Conservation (phyloP, 1,139 yeast genomes). For the Taphrina deformans region DNA sequence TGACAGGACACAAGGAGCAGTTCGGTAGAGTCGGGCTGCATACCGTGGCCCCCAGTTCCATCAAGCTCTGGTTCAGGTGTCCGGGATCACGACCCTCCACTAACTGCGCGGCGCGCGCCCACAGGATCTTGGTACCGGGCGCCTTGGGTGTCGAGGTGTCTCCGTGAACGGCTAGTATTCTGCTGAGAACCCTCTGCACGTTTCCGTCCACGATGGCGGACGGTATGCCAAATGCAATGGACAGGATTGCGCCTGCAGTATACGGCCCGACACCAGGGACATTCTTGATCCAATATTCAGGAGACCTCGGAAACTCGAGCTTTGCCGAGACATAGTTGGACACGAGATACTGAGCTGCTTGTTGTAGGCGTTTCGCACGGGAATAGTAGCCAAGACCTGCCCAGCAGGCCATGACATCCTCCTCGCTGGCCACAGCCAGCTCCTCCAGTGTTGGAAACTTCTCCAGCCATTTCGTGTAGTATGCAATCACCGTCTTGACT, state of each 20-base stretch:
- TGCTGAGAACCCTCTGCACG: slow-evolving; percentile 34
- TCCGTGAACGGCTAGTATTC: slow-evolving; percentile 34
- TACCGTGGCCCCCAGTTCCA: slow-evolving; percentile 36
- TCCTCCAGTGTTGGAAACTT: slow-evolving; percentile 32
- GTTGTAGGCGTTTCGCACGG: slow-evolving; percentile 33
- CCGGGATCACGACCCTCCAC: slow-evolving; percentile 34
- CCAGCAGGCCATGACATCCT: slow-evolving; percentile 35
- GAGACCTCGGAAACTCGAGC: slow-evolving; percentile 28
- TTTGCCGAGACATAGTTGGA: not conserved
- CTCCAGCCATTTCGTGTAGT: slow-evolving; percentile 35
- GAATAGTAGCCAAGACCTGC: slow-evolving; percentile 37
- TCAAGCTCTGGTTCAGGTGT: slow-evolving; percentile 34
- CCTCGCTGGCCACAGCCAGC: slow-evolving; percentile 30
- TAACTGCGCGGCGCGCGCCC: slow-evolving; percentile 32
- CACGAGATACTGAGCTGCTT: slow-evolving; percentile 33
- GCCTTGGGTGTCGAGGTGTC: slow-evolving; percentile 32
- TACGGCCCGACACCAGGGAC: slow-evolving; percentile 37
- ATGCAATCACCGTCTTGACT: slow-evolving; percentile 35
- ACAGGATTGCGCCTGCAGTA: slow-evolving; percentile 36
- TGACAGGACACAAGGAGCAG: slow-evolving; percentile 31
- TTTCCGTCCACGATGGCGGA: slow-evolving; percentile 36
- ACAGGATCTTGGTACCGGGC: slow-evolving; percentile 28
- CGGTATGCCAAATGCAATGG: slow-evolving; percentile 34
- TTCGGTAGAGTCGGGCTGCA: slow-evolving; percentile 33
- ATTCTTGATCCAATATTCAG: slow-evolving; percentile 33